A percentile compares a stretch with the other conserved stretches of the same genome.
phyloP scores from a whole-genome alignment of 345 rosid genomes.

The Salix arbutifolia region DNA sequence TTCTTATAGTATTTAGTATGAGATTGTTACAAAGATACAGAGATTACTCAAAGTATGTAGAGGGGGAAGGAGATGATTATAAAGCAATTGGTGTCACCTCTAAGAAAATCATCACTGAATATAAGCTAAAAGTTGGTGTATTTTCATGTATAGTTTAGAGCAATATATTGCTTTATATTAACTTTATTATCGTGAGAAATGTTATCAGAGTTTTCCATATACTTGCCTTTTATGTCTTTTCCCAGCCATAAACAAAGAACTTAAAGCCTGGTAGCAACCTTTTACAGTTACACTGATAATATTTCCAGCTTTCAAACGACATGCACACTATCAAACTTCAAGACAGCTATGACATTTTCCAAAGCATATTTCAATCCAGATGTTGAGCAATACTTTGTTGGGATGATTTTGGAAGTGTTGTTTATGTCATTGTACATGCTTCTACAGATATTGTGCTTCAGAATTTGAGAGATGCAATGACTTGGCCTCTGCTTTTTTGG shows the following conservation, averaged over 20 bases:
- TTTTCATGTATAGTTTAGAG: background rate
- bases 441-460: slow-evolving; percentile 2
- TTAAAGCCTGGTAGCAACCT: too few relatives aligned
- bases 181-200: background rate
- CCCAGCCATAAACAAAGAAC: too few relatives aligned
- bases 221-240: background rate
- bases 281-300: too few relatives aligned
- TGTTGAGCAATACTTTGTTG: background rate
- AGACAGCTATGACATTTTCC: too few relatives aligned
- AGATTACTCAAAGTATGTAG: background rate
- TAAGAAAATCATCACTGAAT: background rate
- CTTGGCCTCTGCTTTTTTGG: slow-evolving; percentile 16
- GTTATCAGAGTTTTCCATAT: background rate
- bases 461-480: slow-evolving; percentile 15
- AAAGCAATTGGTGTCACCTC: background rate
- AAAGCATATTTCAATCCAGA: background rate
- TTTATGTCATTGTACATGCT: background rate
- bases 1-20: background rate
- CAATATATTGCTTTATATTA: background rate
- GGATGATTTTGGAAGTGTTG: background rate
- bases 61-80: background rate
- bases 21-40: background rate
- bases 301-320: too few relatives aligned
- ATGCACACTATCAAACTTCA: too few relatives aligned
- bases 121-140: background rate